Conservation (phyloP, 2,329 filamentous ascomycete genomes). For the Colletotrichum australisinense region DNA sequence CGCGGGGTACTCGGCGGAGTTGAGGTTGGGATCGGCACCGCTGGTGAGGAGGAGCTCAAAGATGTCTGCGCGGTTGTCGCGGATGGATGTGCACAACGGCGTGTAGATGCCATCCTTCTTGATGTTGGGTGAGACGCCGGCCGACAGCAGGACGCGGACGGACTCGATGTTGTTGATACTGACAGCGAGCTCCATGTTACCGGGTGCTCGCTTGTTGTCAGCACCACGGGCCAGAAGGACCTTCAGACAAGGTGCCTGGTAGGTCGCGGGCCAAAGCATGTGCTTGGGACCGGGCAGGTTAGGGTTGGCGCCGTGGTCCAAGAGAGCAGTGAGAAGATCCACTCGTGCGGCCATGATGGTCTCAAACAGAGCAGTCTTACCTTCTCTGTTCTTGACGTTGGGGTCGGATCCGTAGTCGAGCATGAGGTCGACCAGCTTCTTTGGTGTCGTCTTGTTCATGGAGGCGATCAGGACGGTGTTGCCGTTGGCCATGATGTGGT, state of each 20-base stretch:
- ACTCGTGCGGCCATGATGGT: conserved; percentile 67
- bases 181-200: conserved; percentile 72
- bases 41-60: conserved; percentile 67
- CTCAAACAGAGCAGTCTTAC: conserved; percentile 72
- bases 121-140: conserved; percentile 69
- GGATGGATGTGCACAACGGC: conserved; percentile 75
- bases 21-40: conserved; percentile 72
- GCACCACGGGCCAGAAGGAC: conserved; percentile 70
- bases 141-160: conserved; percentile 66
- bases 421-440: conserved; percentile 67
- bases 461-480: conserved; percentile 70
- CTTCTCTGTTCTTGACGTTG: conserved; percentile 69
- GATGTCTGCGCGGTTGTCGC: conserved; percentile 72
- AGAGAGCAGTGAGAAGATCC: conserved; percentile 63
- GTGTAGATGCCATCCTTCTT: conserved; percentile 77
- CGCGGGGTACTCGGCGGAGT: conserved; percentile 72
- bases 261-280: conserved; percentile 73
- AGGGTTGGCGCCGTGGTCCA: conserved; percentile 71
- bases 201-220: conserved; percentile 68
- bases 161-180: conserved; percentile 74
- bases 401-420: conserved; percentile 70
- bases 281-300: conserved; percentile 78
- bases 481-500: conserved; percentile 64
- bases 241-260: conserved; percentile 68
- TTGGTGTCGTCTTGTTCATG: conserved; percentile 69